Evolutionary conservation across 2,329 filamentous ascomycete species (phyloP), one percentile per base, ranked within the genome.

Genomic region (Colletotrichum chrysophilum): DNA sequence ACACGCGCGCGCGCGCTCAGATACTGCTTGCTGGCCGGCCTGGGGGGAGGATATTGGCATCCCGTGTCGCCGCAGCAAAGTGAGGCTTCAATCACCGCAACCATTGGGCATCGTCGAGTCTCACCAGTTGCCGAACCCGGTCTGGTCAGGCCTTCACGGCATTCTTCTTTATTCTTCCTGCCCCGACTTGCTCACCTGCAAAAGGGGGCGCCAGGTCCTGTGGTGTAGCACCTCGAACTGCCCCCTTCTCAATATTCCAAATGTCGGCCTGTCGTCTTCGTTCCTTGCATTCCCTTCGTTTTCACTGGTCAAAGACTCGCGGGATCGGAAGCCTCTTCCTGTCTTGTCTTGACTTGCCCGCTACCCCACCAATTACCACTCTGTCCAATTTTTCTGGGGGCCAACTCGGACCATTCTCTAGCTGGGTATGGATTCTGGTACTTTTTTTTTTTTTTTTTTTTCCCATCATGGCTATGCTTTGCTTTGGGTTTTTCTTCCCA

Each of bases 21-120:
- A 66, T 62, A 43, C 52, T 38, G 16, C n/a, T 16, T 26, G 55
- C 55, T 16, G 14, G 55, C 26, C 13, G 18, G 18, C 38, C 55
- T 58, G 26, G 16, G 26, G 34, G 56, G 18, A 26, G 66, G 21
- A 62, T 26, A 38, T 43, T 55, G 30, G 55, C 60, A 48, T 43
- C 62, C 67, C 28, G 30, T 32, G n/a, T 48, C n/a, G n/a, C 48
- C 18, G 38, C 34, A 28, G 64, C 64, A 72, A 73, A 73, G 64
- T 75, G 64, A 75, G 74, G 70, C 74, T 75, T 72, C 56, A 38
- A 69, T 28, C 55, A 64, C 62, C 7, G 7, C 36, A 62, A 48
- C 32, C 58, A 76, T 76, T 76, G 74, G 74, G 74, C 71, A 76
- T 75, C 70, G 58, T 58, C 62, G 21, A 74, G 73, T 74, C 71